A percentile compares a stretch with the other conserved stretches of the same genome.
Evolutionary conservation across 1,139 yeast genomes (phyloP).

Genomic region (Geotrichum siamense): DNA sequence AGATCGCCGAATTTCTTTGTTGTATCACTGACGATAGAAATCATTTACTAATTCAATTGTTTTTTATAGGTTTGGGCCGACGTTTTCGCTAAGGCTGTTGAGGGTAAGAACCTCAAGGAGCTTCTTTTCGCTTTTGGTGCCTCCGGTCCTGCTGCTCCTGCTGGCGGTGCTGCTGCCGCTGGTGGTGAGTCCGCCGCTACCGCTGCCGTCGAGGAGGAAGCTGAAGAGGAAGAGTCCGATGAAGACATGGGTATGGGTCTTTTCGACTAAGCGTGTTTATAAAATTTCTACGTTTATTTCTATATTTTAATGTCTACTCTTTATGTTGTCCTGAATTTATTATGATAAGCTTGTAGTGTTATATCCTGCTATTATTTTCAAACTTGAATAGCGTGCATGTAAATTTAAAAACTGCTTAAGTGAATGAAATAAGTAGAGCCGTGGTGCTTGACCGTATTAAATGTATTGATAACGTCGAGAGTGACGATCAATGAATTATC

Average conservation of each 20-base stretch:
- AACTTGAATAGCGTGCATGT: no score
- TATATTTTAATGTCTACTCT: slow-evolving; percentile 9
- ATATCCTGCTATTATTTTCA: no score
- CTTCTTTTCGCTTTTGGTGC: slow-evolving; percentile 74
- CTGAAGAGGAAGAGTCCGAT: slow-evolving; percentile 32
- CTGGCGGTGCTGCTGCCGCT: slow-evolving; percentile 50
- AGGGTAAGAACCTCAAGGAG: slow-evolving; percentile 93
- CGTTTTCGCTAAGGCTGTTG: slow-evolving; percentile 92
- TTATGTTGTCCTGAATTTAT: slow-evolving; percentile 1
- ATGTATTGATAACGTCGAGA: no score
- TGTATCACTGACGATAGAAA: no score
- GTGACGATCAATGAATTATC: no score
- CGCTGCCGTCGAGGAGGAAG: slow-evolving; percentile 39
- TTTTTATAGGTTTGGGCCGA: slow-evolving; percentile 88
- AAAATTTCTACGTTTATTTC: slow-evolving; percentile 1
- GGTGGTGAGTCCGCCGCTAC: slow-evolving; percentile 59
- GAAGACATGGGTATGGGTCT: no score
- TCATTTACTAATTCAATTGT: no score
- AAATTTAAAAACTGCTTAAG: no score
- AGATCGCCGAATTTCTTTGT: no score
- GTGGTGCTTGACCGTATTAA: no score
- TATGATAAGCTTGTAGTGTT: not conserved
- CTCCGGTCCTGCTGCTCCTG: slow-evolving; percentile 57
- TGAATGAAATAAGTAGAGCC: no score
- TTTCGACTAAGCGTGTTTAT: slow-evolving; percentile 31